A percentile compares a stretch with the other conserved stretches of the same genome.
Evolutionary conservation across 106 monocot species (phyloP).

Genomic region (Agapanthus africanus): DNA sequence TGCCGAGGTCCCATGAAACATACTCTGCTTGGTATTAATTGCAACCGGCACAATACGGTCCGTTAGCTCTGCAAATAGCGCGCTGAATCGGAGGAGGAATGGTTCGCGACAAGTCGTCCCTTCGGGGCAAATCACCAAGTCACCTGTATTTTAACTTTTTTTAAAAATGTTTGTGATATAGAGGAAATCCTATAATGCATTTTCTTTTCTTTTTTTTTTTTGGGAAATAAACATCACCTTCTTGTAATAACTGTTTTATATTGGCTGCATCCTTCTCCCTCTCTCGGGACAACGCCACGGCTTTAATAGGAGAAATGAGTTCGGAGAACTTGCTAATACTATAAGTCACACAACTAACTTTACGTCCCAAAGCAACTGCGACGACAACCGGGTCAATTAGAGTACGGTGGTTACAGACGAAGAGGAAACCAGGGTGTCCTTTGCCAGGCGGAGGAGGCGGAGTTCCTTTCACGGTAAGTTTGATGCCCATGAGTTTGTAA

Average conservation of each 20-base stretch:
- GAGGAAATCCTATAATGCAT: too few species aligned
- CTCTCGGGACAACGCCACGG: conserved; percentile 40
- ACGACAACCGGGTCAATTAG: conserved; percentile 62
- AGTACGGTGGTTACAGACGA: conserved; percentile 78
- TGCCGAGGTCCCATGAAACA: conserved; percentile 60
- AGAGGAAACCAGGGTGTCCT: conserved; percentile 44
- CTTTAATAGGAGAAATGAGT: conserved; percentile 52
- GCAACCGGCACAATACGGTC: conserved; percentile 74
- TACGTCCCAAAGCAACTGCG: conserved; percentile 46
- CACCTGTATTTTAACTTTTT: too few species aligned
- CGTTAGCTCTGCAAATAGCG: conserved; percentile 65
- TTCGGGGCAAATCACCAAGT: conserved; percentile 65
- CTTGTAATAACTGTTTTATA: conserved; percentile 32
- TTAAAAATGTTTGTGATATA: too few species aligned
- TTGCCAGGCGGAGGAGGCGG: conserved; percentile 16
- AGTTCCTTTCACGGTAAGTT: conserved; percentile 31
- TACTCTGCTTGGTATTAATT: conserved; percentile 40
- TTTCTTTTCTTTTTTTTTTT: too few species aligned
- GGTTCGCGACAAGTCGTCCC: conserved; percentile 76
- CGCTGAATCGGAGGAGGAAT: conserved; percentile 59
- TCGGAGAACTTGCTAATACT: conserved; percentile 56
- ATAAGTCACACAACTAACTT: conserved; percentile 62
- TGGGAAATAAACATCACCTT: too few species aligned
- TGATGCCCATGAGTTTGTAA: conserved; percentile 29
- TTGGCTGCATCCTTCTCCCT: conserved; percentile 29